Conservation (phyloP, 2,329 filamentous ascomycete species). For the Fusarium hainanense region DNA sequence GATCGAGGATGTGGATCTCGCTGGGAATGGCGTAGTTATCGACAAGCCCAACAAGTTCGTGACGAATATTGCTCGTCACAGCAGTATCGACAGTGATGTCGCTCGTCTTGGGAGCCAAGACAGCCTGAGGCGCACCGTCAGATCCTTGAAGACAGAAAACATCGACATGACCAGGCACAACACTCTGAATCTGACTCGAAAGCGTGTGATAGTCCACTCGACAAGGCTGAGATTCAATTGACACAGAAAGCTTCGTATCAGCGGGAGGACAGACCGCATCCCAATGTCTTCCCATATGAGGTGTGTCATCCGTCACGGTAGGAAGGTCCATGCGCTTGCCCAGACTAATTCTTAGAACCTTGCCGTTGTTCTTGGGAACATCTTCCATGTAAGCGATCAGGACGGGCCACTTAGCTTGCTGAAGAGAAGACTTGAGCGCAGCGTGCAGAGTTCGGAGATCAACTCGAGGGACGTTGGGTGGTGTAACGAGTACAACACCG, state of each 20-base stretch:
- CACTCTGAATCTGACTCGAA: accelerated
- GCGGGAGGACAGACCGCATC: neutral
- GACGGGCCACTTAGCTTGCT: conserved; percentile 8
- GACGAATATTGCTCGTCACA: neutral
- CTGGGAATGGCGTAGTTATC: conserved; percentile 1
- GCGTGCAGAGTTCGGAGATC: neutral
- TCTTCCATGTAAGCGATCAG: conserved; percentile 6
- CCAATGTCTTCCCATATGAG: conserved; percentile 1
- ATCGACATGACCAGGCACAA: neutral
- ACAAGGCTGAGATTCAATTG: neutral
- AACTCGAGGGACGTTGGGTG: neutral
- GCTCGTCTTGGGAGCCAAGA: neutral
- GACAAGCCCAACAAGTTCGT: accelerated
- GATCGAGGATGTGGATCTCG: neutral
- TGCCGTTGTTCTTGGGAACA: conserved; percentile 20
- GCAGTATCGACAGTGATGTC: accelerated
- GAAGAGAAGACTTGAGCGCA: conserved; percentile 2
- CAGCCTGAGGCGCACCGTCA: neutral
- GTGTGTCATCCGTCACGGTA: neutral
- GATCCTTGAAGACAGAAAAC: neutral
- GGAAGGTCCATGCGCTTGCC: neutral
- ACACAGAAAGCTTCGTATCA: neutral
- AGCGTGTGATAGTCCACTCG: neutral
- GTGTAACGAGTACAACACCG: neutral
- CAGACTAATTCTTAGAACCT: conserved; percentile 7